phyloP scores from a whole-genome alignment of 768 basidiomycete species.

The Saitozyma sp. region DNA sequence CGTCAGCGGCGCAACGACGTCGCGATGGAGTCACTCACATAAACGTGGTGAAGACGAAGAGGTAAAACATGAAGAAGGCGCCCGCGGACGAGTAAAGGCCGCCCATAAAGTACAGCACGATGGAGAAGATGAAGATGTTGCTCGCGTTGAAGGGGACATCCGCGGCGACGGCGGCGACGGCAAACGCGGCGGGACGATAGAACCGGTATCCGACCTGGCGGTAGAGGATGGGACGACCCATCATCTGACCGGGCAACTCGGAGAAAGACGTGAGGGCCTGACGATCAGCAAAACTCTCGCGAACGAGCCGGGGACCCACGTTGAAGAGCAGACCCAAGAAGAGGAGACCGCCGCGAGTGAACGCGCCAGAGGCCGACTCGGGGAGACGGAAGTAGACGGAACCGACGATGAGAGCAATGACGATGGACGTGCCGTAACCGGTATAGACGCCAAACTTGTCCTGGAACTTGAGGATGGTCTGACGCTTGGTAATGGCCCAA shows the following conservation, averaged over 20 bases:
- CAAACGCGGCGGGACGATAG: conserved; percentile 55
- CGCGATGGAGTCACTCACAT: neutral
- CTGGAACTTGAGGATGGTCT: conserved; percentile 69
- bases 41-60: conserved; percentile 60
- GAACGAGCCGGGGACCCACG: conserved; percentile 5
- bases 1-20: neutral
- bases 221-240: conserved; percentile 65
- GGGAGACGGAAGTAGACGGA: conserved; percentile 74
- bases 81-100: conserved; percentile 52
- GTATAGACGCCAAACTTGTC: conserved; percentile 76
- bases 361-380: conserved; percentile 72
- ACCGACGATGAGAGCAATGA: conserved; percentile 59
- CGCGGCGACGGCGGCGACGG: conserved; percentile 35
- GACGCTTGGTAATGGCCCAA: conserved; percentile 66
- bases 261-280: conserved; percentile 57
- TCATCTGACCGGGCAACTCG: conserved; percentile 62
- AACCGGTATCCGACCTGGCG: conserved; percentile 56
- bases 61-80: conserved; percentile 57
- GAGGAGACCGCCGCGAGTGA: conserved; percentile 81
- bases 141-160: conserved; percentile 53
- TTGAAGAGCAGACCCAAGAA: conserved; percentile 59
- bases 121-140: conserved; percentile 50
- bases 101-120: conserved; percentile 52
- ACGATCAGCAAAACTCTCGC: neutral
- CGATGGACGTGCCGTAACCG: conserved; percentile 64